phyloP scores from a whole-genome alignment of 805 yeast species.

The Middelhovenomyces tepae region DNA sequence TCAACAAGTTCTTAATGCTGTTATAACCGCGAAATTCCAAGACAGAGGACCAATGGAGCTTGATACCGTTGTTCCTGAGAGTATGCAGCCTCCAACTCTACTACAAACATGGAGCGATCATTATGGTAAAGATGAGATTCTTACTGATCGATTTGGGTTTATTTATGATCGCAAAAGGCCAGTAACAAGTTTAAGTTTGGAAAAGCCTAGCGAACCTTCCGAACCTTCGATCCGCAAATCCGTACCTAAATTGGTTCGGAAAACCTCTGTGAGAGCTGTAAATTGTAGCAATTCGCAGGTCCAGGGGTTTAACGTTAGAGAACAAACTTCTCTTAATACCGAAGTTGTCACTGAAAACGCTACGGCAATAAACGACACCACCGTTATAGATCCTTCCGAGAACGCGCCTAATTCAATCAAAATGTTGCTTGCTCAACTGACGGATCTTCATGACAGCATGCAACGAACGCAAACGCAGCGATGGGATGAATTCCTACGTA shows the following conservation, averaged over 20 bases:
- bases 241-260: constrained; percentile 1
- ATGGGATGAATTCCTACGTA: constrained; percentile 40
- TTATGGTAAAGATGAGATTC: constrained; percentile 16
- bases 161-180: constrained; percentile 28
- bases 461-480: constrained; percentile 31
- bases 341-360: constrained; percentile 5
- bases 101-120: constrained; percentile 19
- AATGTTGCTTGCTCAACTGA: constrained; percentile 30
- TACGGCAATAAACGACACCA: constrained; percentile 1
- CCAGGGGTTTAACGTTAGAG: too few relatives aligned
- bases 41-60: constrained; percentile 36
- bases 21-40: constrained; percentile 1
- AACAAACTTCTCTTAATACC: neutral
- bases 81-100: constrained; percentile 28
- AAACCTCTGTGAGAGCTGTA: neutral
- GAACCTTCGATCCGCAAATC: constrained; percentile 1
- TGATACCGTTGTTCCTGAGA: constrained; percentile 27
- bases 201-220: neutral
- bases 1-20: neutral
- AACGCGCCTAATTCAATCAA: constrained; percentile 14
- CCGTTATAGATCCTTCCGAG: constrained; percentile 1
- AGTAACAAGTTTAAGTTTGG: neutral
- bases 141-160: constrained; percentile 45
- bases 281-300: constrained; percentile 1
- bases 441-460: constrained; percentile 37